These are phyloP conservation scores for Bacidia rubella DNA, from an alignment of 495 filamentous ascomycete genomes.

Conservation along the genomic window DNA sequence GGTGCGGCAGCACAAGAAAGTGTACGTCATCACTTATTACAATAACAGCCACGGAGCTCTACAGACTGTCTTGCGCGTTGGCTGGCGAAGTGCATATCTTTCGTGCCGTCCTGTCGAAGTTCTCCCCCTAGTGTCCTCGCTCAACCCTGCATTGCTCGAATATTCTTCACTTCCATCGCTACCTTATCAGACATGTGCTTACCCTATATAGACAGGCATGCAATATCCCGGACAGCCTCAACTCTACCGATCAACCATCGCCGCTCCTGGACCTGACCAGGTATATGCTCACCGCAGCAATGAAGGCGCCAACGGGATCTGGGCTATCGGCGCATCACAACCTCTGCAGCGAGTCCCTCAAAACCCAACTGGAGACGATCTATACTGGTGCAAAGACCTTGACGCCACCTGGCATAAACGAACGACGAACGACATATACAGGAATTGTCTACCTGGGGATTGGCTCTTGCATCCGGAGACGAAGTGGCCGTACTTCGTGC, in stretches of 20 bases:
- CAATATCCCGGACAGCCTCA: not conserved
- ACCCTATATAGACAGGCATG: constrained; percentile 5
- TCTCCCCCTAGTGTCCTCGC: no score
- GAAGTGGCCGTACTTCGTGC: constrained; percentile 15
- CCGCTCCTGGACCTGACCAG: not conserved
- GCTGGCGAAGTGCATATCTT: no score
- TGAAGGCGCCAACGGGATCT: not conserved
- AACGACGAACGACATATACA: constrained; percentile 17
- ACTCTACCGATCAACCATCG: not conserved
- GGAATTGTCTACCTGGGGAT: constrained; percentile 18
- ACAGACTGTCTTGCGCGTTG: no score
- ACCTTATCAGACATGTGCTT: not conserved
- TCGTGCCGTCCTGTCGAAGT: no score
- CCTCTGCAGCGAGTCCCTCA: constrained; percentile 10
- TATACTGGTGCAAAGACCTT: constrained; percentile 20
- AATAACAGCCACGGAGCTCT: no score
- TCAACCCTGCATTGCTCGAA: no score
- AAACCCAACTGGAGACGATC: constrained; percentile 6
- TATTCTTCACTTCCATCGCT: no score
- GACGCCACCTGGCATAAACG: constrained; percentile 18
- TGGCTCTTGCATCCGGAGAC: constrained; percentile 10
- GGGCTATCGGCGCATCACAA: constrained; percentile 9
- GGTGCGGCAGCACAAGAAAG: not conserved
- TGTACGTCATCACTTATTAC: no score
- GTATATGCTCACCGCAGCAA: not conserved